Evolutionary conservation across 192 early-diverging fungal genomes (phyloP).

Genomic region (Neocallimastix lanati): DNA sequence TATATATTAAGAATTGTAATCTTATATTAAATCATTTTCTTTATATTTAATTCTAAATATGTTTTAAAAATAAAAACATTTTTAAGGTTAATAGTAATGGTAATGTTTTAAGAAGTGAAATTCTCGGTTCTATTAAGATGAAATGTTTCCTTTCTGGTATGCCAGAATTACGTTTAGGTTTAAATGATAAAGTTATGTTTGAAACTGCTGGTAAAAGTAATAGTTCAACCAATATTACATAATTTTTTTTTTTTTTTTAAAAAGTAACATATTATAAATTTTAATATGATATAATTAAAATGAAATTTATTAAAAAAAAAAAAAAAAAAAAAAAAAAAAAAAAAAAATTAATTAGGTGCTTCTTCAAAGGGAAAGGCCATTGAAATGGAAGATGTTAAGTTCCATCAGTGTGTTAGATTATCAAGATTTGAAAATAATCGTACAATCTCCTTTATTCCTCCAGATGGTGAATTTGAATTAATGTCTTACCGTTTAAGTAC

Average conservation of each 20-base stretch:
- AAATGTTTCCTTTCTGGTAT: constrained; percentile 68
- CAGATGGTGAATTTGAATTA: constrained; percentile 81
- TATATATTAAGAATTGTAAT: too few species aligned
- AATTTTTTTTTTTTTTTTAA: background rate
- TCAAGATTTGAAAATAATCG: constrained; percentile 74
- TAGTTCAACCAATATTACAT: too few species aligned
- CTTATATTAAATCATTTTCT: too few species aligned
- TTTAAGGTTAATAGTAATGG: constrained; percentile 34
- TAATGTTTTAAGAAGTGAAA: constrained; percentile 42
- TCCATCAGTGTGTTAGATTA: constrained; percentile 79
- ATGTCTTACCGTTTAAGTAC: constrained; percentile 77
- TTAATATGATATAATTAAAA: too few species aligned
- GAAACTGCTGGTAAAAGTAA: constrained; percentile 67
- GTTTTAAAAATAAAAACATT: background rate
- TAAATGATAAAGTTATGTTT: constrained; percentile 86
- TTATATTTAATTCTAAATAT: too few species aligned
- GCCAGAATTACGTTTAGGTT: constrained; percentile 65
- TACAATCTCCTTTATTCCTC: constrained; percentile 75
- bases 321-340: background rate
- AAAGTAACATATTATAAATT: too few species aligned
- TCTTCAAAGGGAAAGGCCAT: constrained; percentile 56
- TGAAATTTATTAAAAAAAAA: too few species aligned
- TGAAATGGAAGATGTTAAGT: constrained; percentile 81
- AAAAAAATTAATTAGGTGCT: constrained; percentile 4
- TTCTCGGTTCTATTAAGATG: constrained; percentile 70